Evolutionary conservation across 2,329 filamentous ascomycete species (phyloP), one percentile per base, ranked within the genome.

Genomic region (Metarhizium album): DNA sequence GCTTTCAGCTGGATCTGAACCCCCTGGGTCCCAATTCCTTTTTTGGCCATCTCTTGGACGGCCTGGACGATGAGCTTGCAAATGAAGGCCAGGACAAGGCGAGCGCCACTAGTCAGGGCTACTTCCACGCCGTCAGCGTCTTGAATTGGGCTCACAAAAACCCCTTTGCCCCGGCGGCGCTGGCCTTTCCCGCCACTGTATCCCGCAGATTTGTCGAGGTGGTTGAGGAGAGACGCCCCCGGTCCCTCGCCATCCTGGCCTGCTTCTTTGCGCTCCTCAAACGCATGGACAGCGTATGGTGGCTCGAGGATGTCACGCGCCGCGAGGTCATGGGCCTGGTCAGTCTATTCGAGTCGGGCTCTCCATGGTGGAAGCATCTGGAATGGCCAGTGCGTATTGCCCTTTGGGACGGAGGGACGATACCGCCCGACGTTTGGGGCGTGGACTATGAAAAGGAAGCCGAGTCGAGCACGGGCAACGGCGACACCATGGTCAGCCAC

Each of bases 211-310:
- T 75, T 60, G 75, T 81, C 57, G 80, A 80, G 51, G 72, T 80
- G 29, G 71, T 87, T 13, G 74, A 78, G 54, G 70, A 73, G 49
- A 74, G 77, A 52, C 73, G 78, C 13, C 82, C 82, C 1, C 77
- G 82, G 13, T 80, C 82, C 2, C 70, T 86, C 27, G 75, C 77
- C 31, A 80, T 84, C 35, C 72, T 85, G 1, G 82, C 81, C 6
- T 82, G 79, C 62, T 86, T 84, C 62, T 84, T 84, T 58, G 82
- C 80, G 27, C 67, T 84, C 37, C 69, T 86, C 45, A 82, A 82
- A 59, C 74, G 74, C 33, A 70, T 84, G 54, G 77, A 83, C 53
- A 64, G 71, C 16, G 69, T 82, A 16, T 88, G 84, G 84, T 88
- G 84, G 84, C 68, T 87, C 27, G 74, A 80, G 20, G 82, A 83